Conservation (phyloP, 345 rosid genomes). For the Hypericum androsaemum region DNA sequence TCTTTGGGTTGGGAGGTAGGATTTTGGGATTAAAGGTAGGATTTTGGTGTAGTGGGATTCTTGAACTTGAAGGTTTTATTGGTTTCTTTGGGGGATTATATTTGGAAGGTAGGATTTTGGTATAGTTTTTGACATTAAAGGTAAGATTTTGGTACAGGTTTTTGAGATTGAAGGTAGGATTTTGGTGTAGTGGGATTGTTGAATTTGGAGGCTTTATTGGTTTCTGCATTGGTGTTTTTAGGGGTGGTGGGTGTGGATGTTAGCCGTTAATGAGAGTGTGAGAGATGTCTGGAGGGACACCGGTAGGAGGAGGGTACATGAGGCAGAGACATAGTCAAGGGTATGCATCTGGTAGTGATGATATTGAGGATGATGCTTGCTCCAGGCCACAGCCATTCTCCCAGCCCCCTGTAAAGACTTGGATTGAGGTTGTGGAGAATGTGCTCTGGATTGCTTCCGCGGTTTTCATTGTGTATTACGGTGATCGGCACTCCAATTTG, state of each 20-base stretch:
- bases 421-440: slow-evolving; percentile 68
- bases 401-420: slow-evolving; percentile 29
- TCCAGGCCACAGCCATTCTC: slow-evolving; percentile 57
- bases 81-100: slow-evolving; percentile 9
- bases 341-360: slow-evolving; percentile 75
- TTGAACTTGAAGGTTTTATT: not conserved
- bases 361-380: slow-evolving; percentile 86
- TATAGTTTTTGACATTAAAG: too few relatives aligned
- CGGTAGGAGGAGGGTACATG: slow-evolving; percentile 74
- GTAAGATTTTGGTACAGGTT: too few relatives aligned
- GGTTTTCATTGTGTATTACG: slow-evolving; percentile 63
- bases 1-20: slow-evolving; percentile 4
- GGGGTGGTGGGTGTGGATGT: slow-evolving; percentile 1
- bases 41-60: slow-evolving; percentile 5
- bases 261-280: slow-evolving; percentile 2
- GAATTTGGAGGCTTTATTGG: not conserved
- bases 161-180: not conserved
- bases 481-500: slow-evolving; percentile 68
- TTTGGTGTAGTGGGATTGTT: slow-evolving; percentile 8
- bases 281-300: slow-evolving; percentile 92
- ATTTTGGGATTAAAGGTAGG: slow-evolving; percentile 6
- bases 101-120: too few relatives aligned
- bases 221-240: not conserved
- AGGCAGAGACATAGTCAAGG: slow-evolving; percentile 93
- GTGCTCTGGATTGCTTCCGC: slow-evolving; percentile 83